Evolutionary conservation across 2,329 filamentous ascomycete genomes (phyloP), one percentile per base, ranked within the genome.

Genomic region (Aspergillus sp.): DNA sequence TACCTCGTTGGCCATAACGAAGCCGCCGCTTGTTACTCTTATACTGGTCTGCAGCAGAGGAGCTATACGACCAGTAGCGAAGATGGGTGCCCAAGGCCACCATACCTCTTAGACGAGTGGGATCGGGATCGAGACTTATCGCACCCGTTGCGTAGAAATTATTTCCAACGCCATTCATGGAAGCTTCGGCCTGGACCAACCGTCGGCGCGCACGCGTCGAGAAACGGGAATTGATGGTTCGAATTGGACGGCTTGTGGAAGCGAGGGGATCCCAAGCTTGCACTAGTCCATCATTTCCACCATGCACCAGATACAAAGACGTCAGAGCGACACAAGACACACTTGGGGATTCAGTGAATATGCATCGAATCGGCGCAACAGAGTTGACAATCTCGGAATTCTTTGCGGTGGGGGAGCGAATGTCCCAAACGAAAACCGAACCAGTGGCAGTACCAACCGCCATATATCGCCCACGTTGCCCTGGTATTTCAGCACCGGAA

Each of bases 231-330:
- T 96, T 93, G 54, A 99, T 80, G 0, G 92, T 98, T 40, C 92
- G 86, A 52, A 98, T 84, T 0, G 95, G 91, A 19, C 88, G 86
- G 17, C 82, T 75, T 0, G 84, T 89, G 2, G 93, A 98, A 1
- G 88, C 91, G 47, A 99, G 79, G n/a, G 90, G 90, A 77, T 99
- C 95, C 95, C 95, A 99, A 6, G 92, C 90, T 73, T 98, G 95
- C 4, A 96, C 93, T 3, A 98, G 84, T 1, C 95, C 93, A 75
- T 99, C 95, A 64, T 90, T 96, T 24, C 95, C 95, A 50, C 95
- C 95, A 71, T 96, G 91, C 6, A 98, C 90, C 15, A 99, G 77
- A 70, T 96, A 96, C 15, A 99, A 79, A 2, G 91, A 90, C 1
- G 92, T 91, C 47, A 96, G 73, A 6, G 89, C 95, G 15, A 99